A percentile compares a stretch with the other conserved stretches of the same genome.
Evolutionary conservation across 1,139 yeast species (phyloP).

Genomic region (Suhomyces guaymorum): DNA sequence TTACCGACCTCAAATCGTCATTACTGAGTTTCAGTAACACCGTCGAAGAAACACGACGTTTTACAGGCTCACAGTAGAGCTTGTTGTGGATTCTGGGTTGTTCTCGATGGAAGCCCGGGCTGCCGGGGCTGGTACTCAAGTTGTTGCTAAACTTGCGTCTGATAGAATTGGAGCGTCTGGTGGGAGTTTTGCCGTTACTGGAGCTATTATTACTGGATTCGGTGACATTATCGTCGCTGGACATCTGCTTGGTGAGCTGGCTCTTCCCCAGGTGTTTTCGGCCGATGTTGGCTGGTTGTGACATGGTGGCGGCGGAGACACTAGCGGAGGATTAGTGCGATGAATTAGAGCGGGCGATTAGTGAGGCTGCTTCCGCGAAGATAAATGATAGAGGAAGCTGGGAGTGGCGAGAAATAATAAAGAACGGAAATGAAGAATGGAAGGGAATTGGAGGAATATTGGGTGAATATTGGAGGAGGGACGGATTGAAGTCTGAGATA

Average conservation of each 20-base stretch:
- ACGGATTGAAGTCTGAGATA: too few relatives aligned
- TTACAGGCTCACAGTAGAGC: constrained; percentile 29
- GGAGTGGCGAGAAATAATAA: too few relatives aligned
- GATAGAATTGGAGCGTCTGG: constrained; percentile 1
- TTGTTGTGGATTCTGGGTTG: constrained; percentile 40
- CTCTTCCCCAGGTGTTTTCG: constrained; percentile 3
- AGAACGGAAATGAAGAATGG: too few relatives aligned
- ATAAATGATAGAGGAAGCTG: too few relatives aligned
- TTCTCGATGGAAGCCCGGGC: constrained; percentile 16
- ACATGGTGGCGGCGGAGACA: neutral
- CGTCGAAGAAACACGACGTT: constrained; percentile 10
- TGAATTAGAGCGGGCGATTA: too few relatives aligned
- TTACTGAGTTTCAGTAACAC: constrained; percentile 16
- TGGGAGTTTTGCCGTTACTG: constrained; percentile 1
- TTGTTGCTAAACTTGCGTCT: constrained; percentile 2
- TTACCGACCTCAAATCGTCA: constrained; percentile 49
- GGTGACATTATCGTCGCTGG: constrained; percentile 1
- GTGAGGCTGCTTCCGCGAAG: too few relatives aligned
- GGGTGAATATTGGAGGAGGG: too few relatives aligned
- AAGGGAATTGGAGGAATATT: too few relatives aligned
- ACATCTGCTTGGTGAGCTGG: constrained; percentile 7
- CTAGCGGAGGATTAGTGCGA: neutral
- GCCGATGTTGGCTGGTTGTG: neutral
- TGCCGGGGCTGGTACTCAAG: constrained; percentile 11
- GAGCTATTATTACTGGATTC: neutral